phyloP scores from a whole-genome alignment of 805 yeast genomes.

The Kluyveromyces aestuarii region DNA sequence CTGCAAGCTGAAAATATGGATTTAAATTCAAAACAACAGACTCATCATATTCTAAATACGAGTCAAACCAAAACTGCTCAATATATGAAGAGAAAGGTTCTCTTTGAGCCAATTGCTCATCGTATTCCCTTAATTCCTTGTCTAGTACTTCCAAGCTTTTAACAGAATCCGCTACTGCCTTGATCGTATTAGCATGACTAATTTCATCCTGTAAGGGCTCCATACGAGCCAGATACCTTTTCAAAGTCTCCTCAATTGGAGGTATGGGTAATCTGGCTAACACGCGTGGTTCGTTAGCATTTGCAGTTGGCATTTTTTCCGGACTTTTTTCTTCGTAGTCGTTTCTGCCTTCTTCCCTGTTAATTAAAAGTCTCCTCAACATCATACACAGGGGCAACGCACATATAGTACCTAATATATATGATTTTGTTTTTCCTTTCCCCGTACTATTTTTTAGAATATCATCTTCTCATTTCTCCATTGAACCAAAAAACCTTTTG shows the following conservation, averaged over 20 bases:
- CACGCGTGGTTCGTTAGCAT: not conserved
- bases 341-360: not conserved
- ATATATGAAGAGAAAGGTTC: conserved; percentile 67
- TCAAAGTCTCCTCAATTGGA: conserved; percentile 55
- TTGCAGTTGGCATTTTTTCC: conserved; percentile 2
- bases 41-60: conserved; percentile 77
- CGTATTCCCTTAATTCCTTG: conserved; percentile 49
- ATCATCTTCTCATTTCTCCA: not conserved
- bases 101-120: conserved; percentile 53
- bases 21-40: conserved; percentile 88
- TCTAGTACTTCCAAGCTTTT: conserved; percentile 42
- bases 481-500: conserved; percentile 1
- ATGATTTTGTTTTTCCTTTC: not conserved
- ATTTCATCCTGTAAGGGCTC: conserved; percentile 73
- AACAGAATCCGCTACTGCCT: conserved; percentile 32
- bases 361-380: not conserved
- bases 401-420: not conserved
- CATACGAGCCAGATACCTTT: conserved; percentile 53
- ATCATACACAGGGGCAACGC: not conserved
- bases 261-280: conserved; percentile 64
- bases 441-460: not conserved
- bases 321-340: not conserved
- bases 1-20: conserved; percentile 84
- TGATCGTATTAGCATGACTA: conserved; percentile 54
- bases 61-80: conserved; percentile 92